Conservation (phyloP, 2,329 filamentous ascomycete genomes). For the Fusarium armeniacum region DNA sequence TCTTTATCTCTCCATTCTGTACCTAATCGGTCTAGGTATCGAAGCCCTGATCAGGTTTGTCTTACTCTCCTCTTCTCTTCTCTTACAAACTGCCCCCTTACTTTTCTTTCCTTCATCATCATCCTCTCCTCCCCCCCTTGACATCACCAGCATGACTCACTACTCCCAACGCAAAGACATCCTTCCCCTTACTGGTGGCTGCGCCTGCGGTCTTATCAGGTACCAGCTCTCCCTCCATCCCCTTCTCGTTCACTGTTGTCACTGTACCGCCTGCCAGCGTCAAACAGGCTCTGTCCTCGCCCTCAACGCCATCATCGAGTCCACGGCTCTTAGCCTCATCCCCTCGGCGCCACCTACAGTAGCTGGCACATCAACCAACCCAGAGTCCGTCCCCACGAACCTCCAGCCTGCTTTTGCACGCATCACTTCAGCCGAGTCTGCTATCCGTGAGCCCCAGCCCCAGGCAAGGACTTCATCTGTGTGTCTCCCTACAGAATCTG, state of each 20-base stretch:
- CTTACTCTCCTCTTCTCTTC: not conserved
- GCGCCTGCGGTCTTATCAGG: constrained; percentile 77
- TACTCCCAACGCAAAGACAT: constrained; percentile 47
- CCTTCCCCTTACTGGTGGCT: constrained; percentile 62
- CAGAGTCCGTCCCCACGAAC: constrained; percentile 22
- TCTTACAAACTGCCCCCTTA: not conserved
- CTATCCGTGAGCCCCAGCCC: constrained; percentile 13
- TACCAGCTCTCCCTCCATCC: constrained; percentile 73
- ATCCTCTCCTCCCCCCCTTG: not conserved
- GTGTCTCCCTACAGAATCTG: constrained; percentile 58
- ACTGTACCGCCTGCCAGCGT: constrained; percentile 63
- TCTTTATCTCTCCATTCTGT: not conserved
- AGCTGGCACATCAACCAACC: constrained; percentile 33
- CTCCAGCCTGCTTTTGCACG: constrained; percentile 42
- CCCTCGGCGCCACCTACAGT: constrained; percentile 47
- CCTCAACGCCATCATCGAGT: constrained; percentile 61
- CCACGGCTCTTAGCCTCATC: constrained; percentile 53
- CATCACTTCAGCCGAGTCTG: constrained; percentile 35
- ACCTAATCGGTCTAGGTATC: not conserved
- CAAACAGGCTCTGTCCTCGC: constrained; percentile 58
- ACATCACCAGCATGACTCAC: constrained; percentile 36
- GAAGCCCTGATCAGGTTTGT: constrained; percentile 3
- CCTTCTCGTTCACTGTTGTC: constrained; percentile 62
- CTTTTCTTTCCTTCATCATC: not conserved
- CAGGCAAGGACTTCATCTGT: constrained; percentile 40